phyloP scores from a whole-genome alignment of 2,329 filamentous ascomycete species.

The Pseudogymnoascus verrucosus region DNA sequence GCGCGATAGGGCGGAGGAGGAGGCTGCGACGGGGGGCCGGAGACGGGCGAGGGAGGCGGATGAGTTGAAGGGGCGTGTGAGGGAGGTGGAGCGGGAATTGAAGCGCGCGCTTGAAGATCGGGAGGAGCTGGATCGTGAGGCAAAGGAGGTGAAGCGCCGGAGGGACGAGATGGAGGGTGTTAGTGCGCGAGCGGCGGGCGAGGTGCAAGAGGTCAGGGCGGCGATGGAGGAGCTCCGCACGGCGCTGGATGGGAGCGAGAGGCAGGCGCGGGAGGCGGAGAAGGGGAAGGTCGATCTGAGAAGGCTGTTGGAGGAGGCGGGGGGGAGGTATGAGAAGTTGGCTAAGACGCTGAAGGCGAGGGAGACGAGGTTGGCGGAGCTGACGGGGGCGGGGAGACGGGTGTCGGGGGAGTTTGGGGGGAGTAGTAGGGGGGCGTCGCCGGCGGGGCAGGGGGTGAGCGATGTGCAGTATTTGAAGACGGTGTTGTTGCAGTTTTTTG shows the following conservation, averaged over 20 bases:
- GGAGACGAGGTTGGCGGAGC: slow-evolving; percentile 29
- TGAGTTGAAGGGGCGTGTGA: slow-evolving; percentile 69
- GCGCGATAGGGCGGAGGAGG: slow-evolving; percentile 84
- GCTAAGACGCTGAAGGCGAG: slow-evolving; percentile 55
- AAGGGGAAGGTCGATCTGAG: slow-evolving; percentile 71
- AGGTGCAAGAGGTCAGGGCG: slow-evolving; percentile 65
- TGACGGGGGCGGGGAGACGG: slow-evolving; percentile 16
- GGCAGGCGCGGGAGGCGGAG: slow-evolving; percentile 73
- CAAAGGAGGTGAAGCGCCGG: slow-evolving; percentile 65
- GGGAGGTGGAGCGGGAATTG: slow-evolving; percentile 73
- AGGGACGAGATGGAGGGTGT: slow-evolving; percentile 68
- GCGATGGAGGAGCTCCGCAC: slow-evolving; percentile 72
- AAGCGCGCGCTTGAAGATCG: slow-evolving; percentile 65
- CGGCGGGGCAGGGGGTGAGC: slow-evolving; percentile 18
- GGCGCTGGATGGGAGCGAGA: slow-evolving; percentile 80
- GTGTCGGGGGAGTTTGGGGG: slow-evolving; percentile 15
- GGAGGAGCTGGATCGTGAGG: slow-evolving; percentile 66
- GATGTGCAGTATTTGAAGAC: slow-evolving; percentile 64
- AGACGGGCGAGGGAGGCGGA: slow-evolving; percentile 76
- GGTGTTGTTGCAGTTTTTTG: slow-evolving; percentile 71
- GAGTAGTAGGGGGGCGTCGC: slow-evolving; percentile 15
- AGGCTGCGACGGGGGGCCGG: slow-evolving; percentile 69
- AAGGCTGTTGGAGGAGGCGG: slow-evolving; percentile 68
- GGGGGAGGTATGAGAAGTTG: slow-evolving; percentile 69
- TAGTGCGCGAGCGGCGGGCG: slow-evolving; percentile 60